These are phyloP conservation scores for Ophiostoma novo-ulmi DNA, from an alignment of 2,329 filamentous ascomycete genomes.

Conservation along the genomic window DNA sequence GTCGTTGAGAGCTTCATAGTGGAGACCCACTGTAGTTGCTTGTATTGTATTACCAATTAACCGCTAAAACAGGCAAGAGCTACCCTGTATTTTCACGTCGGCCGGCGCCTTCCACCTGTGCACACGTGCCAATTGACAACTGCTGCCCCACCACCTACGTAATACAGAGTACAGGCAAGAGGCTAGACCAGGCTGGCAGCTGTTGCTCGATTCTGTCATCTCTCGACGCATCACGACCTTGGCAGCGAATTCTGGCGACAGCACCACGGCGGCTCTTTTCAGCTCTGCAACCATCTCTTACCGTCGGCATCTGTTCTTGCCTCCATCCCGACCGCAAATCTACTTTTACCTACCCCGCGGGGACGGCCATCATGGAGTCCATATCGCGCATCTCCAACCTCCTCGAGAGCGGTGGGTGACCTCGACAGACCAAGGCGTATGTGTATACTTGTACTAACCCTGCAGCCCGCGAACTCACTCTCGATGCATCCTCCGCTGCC, in stretches of 20 bases:
- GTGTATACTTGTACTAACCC: background rate
- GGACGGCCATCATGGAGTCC: slow-evolving; percentile 73
- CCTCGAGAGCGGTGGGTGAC: slow-evolving; percentile 77
- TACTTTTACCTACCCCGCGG: background rate
- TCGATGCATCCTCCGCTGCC: slow-evolving; percentile 91
- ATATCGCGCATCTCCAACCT: slow-evolving; percentile 89
- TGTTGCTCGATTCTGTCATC: background rate
- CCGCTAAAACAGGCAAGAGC: background rate
- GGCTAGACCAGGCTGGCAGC: background rate
- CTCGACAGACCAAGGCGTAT: background rate
- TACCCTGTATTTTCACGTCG: background rate
- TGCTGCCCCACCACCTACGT: background rate
- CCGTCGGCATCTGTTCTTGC: background rate
- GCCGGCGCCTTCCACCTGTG: background rate
- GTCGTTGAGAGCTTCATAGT: background rate
- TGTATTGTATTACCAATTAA: background rate
- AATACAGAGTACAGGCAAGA: background rate
- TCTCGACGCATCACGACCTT: background rate
- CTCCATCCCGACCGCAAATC: background rate
- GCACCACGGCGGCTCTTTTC: background rate
- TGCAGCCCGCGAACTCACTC: slow-evolving; percentile 86
- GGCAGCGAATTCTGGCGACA: background rate
- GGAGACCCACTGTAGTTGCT: background rate
- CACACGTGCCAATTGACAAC: slow-evolving; percentile 7
- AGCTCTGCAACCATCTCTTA: background rate